Percentiles rank a stretch among this genome's conserved stretches.
Evolutionary conservation across 1,139 yeast genomes (phyloP).

Genomic region (Zygoascus meyerae): DNA sequence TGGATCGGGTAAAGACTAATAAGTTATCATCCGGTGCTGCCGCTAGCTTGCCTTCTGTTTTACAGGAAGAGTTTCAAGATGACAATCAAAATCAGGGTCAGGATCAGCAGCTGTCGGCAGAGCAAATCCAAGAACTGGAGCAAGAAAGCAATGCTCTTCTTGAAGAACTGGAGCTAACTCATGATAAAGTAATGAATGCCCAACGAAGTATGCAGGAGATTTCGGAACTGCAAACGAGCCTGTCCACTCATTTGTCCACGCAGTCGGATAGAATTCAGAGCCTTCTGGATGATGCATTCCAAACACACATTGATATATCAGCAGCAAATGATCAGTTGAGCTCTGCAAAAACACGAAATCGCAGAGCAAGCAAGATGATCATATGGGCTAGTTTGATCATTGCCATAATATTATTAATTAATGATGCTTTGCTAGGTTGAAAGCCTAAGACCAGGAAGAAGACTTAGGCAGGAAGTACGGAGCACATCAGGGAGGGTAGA

Average conservation of each 20-base stretch:
- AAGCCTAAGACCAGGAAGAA: too few relatives aligned
- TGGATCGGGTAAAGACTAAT: constrained; percentile 29
- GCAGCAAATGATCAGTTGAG: constrained; percentile 70
- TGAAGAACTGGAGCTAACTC: constrained; percentile 51
- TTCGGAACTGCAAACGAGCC: constrained; percentile 68
- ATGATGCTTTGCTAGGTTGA: constrained; percentile 51
- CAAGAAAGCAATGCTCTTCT: constrained; percentile 68
- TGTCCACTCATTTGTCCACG: constrained; percentile 64
- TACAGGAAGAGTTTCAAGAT: neutral
- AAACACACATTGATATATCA: constrained; percentile 59
- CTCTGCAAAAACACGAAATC: constrained; percentile 65
- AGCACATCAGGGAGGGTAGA: too few relatives aligned
- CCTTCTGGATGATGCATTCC: constrained; percentile 65
- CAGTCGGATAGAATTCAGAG: constrained; percentile 71
- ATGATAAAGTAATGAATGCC: constrained; percentile 42
- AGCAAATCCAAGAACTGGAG: constrained; percentile 63
- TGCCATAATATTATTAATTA: constrained; percentile 55
- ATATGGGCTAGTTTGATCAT: constrained; percentile 55
- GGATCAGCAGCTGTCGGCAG: constrained; percentile 40
- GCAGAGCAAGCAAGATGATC: constrained; percentile 63
- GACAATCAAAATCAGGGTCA: constrained; percentile 14
- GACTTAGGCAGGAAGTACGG: too few relatives aligned
- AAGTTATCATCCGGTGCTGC: constrained; percentile 20
- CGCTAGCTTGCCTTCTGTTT: neutral
- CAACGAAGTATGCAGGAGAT: constrained; percentile 78